These are phyloP conservation scores for Boletales sp. DNA, from an alignment of 768 basidiomycete genomes.

Conservation along the genomic window DNA sequence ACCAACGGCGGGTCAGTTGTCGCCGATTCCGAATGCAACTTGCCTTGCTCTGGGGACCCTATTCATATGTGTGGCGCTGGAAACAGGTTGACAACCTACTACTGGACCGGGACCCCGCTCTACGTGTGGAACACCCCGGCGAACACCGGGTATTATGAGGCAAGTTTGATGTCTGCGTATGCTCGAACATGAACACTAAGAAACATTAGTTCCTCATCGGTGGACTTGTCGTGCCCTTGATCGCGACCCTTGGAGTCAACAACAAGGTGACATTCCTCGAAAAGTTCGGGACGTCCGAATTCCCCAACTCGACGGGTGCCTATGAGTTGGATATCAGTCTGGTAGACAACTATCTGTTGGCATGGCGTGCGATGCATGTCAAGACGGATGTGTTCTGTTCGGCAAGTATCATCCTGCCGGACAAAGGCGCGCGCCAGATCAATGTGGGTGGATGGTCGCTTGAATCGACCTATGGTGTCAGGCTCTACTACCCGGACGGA, in stretches of 20 bases:
- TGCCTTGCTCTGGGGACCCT: constrained; percentile 68
- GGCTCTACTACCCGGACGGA: constrained; percentile 72
- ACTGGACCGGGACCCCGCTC: constrained; percentile 45
- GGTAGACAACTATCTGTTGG: constrained; percentile 36
- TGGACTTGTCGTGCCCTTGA: constrained; percentile 68
- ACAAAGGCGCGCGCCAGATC: constrained; percentile 49
- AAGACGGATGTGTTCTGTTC: constrained; percentile 81
- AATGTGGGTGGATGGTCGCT: constrained; percentile 52
- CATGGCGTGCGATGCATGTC: constrained; percentile 77
- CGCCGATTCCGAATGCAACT: constrained; percentile 38
- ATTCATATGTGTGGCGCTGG: constrained; percentile 64
- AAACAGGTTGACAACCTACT: constrained; percentile 50
- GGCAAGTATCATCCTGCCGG: constrained; percentile 68
- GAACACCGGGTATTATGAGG: constrained; percentile 70
- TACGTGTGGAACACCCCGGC: constrained; percentile 63
- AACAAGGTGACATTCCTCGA: constrained; percentile 81
- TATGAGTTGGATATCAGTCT: constrained; percentile 73
- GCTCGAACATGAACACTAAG: neutral
- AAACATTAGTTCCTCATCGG: constrained; percentile 40
- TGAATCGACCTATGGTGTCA: constrained; percentile 67
- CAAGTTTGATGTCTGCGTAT: constrained; percentile 24
- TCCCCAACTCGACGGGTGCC: constrained; percentile 66
- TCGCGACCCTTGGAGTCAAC: constrained; percentile 75
- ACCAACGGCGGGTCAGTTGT: constrained; percentile 30
- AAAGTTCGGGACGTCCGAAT: constrained; percentile 63